Conservation (phyloP, 768 basidiomycete species). For the Trametes cingulata region DNA sequence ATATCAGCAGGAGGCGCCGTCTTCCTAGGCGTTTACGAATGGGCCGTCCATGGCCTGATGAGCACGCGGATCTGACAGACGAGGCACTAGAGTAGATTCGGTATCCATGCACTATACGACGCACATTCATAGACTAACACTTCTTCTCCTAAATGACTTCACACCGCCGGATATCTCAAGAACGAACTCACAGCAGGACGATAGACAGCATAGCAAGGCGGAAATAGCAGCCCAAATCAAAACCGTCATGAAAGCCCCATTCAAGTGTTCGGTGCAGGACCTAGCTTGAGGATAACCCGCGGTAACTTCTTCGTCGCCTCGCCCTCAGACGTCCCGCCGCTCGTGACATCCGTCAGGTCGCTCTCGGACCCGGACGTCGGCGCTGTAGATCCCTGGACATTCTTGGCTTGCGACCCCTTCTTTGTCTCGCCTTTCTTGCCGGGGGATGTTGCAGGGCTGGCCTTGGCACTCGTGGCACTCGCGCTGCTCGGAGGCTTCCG, state of each 20-base stretch:
- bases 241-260: not conserved
- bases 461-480: constrained; percentile 22
- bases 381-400: not conserved
- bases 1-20: constrained; percentile 97
- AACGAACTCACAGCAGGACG: not conserved
- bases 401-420: not conserved
- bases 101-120: not conserved
- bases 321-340: constrained; percentile 3
- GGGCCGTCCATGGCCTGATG: constrained; percentile 57
- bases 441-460: constrained; percentile 14
- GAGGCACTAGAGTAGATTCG: not conserved
- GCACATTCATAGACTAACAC: not conserved
- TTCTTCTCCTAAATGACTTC: too few species aligned
- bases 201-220: not conserved
- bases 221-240: not conserved
- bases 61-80: constrained; percentile 19
- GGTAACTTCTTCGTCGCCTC: constrained; percentile 47
- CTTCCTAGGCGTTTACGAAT: constrained; percentile 96
- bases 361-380: constrained; percentile 11
- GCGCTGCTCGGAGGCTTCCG: constrained; percentile 32
- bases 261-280: constrained; percentile 31
- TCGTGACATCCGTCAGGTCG: constrained; percentile 10
- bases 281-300: constrained; percentile 57
- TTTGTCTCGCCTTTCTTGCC: constrained; percentile 1
- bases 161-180: not conserved